Base-by-base conservation (phyloP, 441 rosid species). In the Croton laevigatus region DNA sequence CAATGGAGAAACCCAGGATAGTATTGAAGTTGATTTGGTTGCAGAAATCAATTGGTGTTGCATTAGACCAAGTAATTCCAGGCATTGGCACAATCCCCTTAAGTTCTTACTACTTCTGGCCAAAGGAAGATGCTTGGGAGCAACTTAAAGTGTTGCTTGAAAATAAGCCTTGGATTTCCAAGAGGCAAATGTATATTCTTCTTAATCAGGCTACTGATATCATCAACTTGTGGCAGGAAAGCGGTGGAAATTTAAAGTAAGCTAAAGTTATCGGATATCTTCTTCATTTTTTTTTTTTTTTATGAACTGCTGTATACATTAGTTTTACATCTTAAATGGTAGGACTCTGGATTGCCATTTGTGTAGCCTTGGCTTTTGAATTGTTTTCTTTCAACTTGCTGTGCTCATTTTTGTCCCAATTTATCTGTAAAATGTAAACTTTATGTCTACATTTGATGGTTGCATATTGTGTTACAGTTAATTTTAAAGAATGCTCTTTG, bases 21-120 rank as follows among this genome's bases (percentile, higher is more conserved):
- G 85, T 89, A 38, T 80, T 93, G 79, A 93, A 93, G 86, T 83
- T 93, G 70, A 81, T 91, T 66, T 91, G 93, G 98, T 87, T 89
- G 98, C 82, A 91, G 69, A 93, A 89, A 81, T 84, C 82, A 78
- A 89, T 89, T 54, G 97, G 98, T 55, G 78, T 93, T 38, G 93
- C 85, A 13, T 81, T 93, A 9, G 90, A 91, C 75, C 98, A 93
- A 40, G 74, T 78, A 76, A 73, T 91, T 63, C 91, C 94, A 4
- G 93, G 89, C 1, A 82, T 82, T 62, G 96, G 97, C 66, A 82
- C 97, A 17, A 84, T 91, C 69, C 96, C 98, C 3, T 71, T 91
- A 59, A 88, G 96, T 76, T 90, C 94, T 3, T 93, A 88, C 85
- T 88, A 87, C 82, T 91, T 93, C 71, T 93, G 97, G 97, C 89